These are phyloP conservation scores for Tolypocladium ovalisporum DNA, from an alignment of 2,329 filamentous ascomycete genomes.

Conservation along the genomic window DNA sequence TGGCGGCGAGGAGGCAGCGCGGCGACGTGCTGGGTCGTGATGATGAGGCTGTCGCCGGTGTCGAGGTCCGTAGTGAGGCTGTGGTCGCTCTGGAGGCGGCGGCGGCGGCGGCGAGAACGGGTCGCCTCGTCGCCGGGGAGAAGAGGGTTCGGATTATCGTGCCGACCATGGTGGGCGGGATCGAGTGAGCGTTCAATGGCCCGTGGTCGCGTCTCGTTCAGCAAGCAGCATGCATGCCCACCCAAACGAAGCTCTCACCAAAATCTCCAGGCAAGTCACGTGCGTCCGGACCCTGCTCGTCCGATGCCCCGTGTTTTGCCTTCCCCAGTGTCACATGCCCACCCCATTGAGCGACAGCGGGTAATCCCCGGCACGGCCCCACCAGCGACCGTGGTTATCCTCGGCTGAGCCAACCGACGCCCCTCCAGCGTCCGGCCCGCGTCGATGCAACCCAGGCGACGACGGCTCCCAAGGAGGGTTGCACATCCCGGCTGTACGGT, in stretches of 20 bases:
- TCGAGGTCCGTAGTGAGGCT: conserved; percentile 9
- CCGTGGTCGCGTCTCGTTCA: neutral
- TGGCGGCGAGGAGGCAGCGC: neutral
- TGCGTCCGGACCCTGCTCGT: no score
- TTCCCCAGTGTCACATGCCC: conserved; percentile 3
- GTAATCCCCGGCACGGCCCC: neutral
- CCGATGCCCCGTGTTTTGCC: neutral
- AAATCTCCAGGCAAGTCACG: neutral
- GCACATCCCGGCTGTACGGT: neutral
- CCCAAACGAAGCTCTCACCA: neutral
- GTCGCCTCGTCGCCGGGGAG: conserved; percentile 17
- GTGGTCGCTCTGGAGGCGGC: conserved; percentile 5
- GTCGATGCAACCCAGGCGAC: neutral
- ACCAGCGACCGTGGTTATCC: conserved; percentile 12
- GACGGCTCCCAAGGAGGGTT: neutral
- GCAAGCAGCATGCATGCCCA: neutral
- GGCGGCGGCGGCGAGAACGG: conserved; percentile 11
- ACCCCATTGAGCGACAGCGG: neutral
- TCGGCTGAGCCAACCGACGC: conserved; percentile 9
- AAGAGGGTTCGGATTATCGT: conserved; percentile 24
- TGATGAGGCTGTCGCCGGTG: conserved; percentile 5
- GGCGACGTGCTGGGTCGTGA: neutral
- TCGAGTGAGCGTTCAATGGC: neutral
- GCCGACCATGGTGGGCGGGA: conserved; percentile 20
- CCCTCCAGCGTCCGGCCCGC: neutral